phyloP scores from a whole-genome alignment of 768 basidiomycete genomes.

The Mycena haematopus region DNA sequence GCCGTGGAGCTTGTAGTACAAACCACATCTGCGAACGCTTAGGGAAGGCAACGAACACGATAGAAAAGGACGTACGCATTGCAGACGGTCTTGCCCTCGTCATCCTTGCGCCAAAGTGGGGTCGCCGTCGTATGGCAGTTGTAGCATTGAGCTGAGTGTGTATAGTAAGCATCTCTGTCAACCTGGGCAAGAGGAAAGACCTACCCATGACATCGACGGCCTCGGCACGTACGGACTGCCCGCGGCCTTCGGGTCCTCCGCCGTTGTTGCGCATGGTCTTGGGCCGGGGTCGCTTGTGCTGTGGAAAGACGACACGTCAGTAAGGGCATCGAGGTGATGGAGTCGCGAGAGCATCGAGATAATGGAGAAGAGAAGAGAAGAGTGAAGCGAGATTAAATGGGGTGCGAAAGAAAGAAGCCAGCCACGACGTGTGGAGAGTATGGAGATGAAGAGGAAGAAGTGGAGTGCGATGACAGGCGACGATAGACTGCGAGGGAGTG shows the following conservation, averaged over 20 bases:
- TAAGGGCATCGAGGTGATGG: not conserved
- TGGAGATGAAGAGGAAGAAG: not conserved
- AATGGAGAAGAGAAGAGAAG: not conserved
- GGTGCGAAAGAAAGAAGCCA: no score
- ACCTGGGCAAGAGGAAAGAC: slow-evolving; percentile 17
- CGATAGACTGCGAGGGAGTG: not conserved
- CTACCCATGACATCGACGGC: slow-evolving; percentile 76
- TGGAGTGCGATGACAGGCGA: not conserved
- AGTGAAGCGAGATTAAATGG: not conserved
- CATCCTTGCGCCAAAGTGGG: slow-evolving; percentile 89
- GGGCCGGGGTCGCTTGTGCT: slow-evolving; percentile 90
- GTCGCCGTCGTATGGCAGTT: slow-evolving; percentile 91
- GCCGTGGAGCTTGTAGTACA: slow-evolving; percentile 88
- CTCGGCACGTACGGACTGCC: slow-evolving; percentile 69
- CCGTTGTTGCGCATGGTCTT: slow-evolving; percentile 85
- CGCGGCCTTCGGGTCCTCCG: slow-evolving; percentile 75
- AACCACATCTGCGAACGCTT: slow-evolving; percentile 62
- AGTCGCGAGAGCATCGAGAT: not conserved
- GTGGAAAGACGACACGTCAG: slow-evolving; percentile 19
- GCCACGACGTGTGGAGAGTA: not conserved
- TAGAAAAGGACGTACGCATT: slow-evolving; percentile 71
- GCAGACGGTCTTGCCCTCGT: slow-evolving; percentile 90
- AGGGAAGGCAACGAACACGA: slow-evolving; percentile 2
- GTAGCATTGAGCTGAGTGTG: slow-evolving; percentile 76
- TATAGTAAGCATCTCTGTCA: slow-evolving; percentile 19